Evolutionary conservation across 805 yeast species (phyloP), one percentile per base, ranked within the genome.

Genomic region (Zygotorulaspora sp.): DNA sequence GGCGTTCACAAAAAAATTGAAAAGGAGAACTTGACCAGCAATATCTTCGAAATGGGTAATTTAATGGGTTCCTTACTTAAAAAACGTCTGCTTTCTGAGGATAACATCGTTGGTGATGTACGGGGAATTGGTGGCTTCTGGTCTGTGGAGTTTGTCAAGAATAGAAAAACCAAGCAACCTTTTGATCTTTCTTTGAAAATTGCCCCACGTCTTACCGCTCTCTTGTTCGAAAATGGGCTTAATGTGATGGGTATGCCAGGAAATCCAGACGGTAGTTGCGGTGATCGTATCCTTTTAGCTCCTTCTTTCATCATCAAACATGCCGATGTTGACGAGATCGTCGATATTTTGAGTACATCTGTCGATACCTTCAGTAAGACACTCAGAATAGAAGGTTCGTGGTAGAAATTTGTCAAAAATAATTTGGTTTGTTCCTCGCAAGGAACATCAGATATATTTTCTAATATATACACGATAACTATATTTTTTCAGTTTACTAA

Each of bases 51-150:
- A 30, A 61, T 53, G 54, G 80, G 79, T 42, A 62, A 49, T 36
- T 58, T 67, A 44, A 48, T 74, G 47, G 74, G 65, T 43, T 50
- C 48, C 12, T 57, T 52, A 45, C 54, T 74, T 32, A 56, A 58
- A 41, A 57, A 59, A 23, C 49, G 53, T 22, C 48, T 71, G 12
- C 35, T 53, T 5, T 33, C 50, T 5, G 57, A 59, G 29, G 63
- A 62, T 32, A 59, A 60, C 38, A 65, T 69, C 38, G 76, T 66
- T 16, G 83, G 81, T 41, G 78, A 78, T 48, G 70, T 78, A 29
- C 69, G 84, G 58, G 84, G 84, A 38, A 61, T 74, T 43, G 83
- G 83, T 41, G 72, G 75, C 29, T 78, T 78, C 61, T 66, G 78
- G 70, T 66, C 77, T 2, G 52, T 78, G 35, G 83, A 78, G 54